These are phyloP conservation scores for Alternaria hordeiaustralica DNA, from an alignment of 2,329 filamentous ascomycete species.

Conservation along the genomic window DNA sequence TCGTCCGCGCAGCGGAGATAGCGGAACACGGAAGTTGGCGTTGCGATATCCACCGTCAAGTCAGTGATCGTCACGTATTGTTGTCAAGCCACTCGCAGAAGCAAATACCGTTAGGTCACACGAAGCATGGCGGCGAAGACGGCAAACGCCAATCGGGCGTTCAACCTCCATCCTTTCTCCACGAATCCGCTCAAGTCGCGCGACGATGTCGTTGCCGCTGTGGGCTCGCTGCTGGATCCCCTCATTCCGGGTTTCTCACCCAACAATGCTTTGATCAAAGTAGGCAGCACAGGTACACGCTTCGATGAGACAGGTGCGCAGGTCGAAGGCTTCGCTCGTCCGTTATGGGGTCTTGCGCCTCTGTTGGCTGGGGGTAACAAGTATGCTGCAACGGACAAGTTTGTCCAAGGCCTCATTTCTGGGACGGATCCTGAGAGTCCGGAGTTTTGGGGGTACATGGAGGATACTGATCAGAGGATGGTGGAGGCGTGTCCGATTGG, in stretches of 20 bases:
- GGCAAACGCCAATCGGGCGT: slow-evolving; percentile 52
- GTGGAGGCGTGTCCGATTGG: slow-evolving; percentile 84
- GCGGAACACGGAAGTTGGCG: neutral
- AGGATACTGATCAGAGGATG: slow-evolving; percentile 82
- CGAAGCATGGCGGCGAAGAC: slow-evolving; percentile 34
- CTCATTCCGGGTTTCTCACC: slow-evolving; percentile 75
- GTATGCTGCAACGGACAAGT: slow-evolving; percentile 69
- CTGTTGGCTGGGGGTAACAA: slow-evolving; percentile 71
- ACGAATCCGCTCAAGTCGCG: slow-evolving; percentile 51
- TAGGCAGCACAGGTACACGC: slow-evolving; percentile 74
- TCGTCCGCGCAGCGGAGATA: slow-evolving; percentile 10
- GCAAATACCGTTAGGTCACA: neutral
- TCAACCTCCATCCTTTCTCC: slow-evolving; percentile 51
- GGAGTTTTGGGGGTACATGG: slow-evolving; percentile 79
- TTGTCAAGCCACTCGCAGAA: slow-evolving; percentile 5
- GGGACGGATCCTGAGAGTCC: slow-evolving; percentile 73
- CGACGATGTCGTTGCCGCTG: slow-evolving; percentile 52
- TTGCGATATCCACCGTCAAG: neutral
- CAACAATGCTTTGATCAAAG: slow-evolving; percentile 67
- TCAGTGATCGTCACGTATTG: neutral
- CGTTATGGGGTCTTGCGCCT: slow-evolving; percentile 76
- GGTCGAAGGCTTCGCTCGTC: slow-evolving; percentile 76
- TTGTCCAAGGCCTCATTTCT: slow-evolving; percentile 72
- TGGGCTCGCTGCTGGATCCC: slow-evolving; percentile 68
- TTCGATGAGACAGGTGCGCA: slow-evolving; percentile 81